Base-by-base conservation (phyloP, 148 eudicot genomes). In the Chenopodium formosanum region DNA sequence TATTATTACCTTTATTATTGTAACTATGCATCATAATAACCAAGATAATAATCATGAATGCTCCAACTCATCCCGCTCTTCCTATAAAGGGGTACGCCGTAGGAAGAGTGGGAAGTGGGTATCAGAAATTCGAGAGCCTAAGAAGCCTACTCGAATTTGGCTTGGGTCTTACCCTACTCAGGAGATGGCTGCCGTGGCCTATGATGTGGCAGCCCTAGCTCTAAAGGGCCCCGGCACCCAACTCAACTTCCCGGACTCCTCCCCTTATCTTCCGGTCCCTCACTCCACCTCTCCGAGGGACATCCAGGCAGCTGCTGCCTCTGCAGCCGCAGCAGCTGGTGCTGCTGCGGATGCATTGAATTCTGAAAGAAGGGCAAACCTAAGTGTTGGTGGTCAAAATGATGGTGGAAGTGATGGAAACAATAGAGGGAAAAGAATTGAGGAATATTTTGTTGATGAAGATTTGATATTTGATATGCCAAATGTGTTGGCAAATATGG, bases 381-480 rank as follows among this genome's bases (percentile, higher is more conserved):
- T 82, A 2, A 88, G 85, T n/a, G 86, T 77, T 0, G 83, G 86
- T 25, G 85, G 77, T 0, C 84, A 85, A 22, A 83, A 37, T 34
- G 70, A 34, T 20, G 71, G 14, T 12, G 20, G 4, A 9, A 52
- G 40, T 48, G 64, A 31, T 29, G 25, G 46, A 20, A 31, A 62
- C 34, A 25, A 34, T 79, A 12, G 48, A 32, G 85, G 74, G 75
- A 29, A 34, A n/a, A 77, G 40, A 4, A 78, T 19, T 23, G 76
- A 65, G 20, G 69, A 73, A 23, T 12, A 63, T 60, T 88, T 81
- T 84, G 82, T 89, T 10, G 97, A 92, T 70, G 94, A 91, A 85
- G 93, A 91, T 85, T 67, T 92, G 90, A 83, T 92, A 44, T 92
- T 92, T 82, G 94, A 92, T 69, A 88, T 92, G 92, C 97, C 97